These are phyloP conservation scores for Pythium angustatum DNA, from an alignment of 352 stramenopile genomes.

Conservation along the genomic window DNA sequence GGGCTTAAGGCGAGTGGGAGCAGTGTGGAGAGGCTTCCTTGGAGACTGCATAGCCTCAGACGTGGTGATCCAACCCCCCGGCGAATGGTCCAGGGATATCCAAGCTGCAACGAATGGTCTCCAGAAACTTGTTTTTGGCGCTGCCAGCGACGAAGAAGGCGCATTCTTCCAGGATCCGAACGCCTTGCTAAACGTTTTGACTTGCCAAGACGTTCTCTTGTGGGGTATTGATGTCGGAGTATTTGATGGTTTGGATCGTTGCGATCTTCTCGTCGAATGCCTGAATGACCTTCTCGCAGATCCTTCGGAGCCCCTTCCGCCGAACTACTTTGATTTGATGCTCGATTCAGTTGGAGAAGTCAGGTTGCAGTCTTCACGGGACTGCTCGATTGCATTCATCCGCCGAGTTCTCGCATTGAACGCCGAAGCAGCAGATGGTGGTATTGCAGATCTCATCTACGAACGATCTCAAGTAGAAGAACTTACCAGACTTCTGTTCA, in stretches of 20 bases:
- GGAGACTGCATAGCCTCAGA: conserved; percentile 23
- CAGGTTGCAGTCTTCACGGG: background rate
- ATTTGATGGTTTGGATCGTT: conserved; percentile 16
- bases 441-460: conserved; percentile 5
- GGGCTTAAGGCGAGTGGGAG: background rate
- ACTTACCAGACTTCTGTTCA: conserved; percentile 13
- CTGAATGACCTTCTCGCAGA: conserved; percentile 7
- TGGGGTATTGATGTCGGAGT: conserved; percentile 25
- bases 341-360: background rate
- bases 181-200: background rate
- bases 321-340: conserved; percentile 22
- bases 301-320: background rate
- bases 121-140: conserved; percentile 10
- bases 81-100: conserved; percentile 3
- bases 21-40: conserved; percentile 20
- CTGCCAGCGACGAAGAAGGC: background rate
- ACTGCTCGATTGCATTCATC: conserved; percentile 18
- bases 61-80: conserved; percentile 4
- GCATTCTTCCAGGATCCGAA: background rate
- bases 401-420: conserved; percentile 13
- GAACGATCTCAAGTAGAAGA: conserved; percentile 14
- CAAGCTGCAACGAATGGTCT: conserved; percentile 1
- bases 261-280: conserved; percentile 11
- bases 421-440: conserved; percentile 16
- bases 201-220: conserved; percentile 22